Conservation (phyloP, 345 rosid genomes). For the Dipteronia dyeriana region DNA sequence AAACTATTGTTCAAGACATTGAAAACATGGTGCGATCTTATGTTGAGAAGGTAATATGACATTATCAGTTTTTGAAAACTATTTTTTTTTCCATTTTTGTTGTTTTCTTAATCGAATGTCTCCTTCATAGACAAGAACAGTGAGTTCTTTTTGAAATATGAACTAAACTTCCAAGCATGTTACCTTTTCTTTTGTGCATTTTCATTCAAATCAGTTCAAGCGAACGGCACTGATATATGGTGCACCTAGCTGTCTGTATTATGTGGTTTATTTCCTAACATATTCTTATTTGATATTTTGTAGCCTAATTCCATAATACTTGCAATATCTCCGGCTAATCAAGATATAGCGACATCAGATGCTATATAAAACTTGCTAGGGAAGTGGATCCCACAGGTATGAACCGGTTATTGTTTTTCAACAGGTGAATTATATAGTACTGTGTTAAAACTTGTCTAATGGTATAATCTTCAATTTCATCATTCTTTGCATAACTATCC, state of each 20-base stretch:
- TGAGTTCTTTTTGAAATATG: not conserved
- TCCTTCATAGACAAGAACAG: not conserved
- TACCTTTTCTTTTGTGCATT: not conserved
- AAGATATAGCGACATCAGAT: constrained; percentile 96
- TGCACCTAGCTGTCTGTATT: not conserved
- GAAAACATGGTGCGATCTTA: constrained; percentile 89
- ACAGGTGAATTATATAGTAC: not conserved
- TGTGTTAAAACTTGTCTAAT: not conserved
- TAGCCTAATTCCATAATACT: constrained; percentile 90
- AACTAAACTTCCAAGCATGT: not conserved
- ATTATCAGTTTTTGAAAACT: not conserved
- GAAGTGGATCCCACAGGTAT: constrained; percentile 94
- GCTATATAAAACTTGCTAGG: constrained; percentile 83
- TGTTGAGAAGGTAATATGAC: constrained; percentile 75
- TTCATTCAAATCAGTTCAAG: not conserved
- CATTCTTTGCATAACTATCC: constrained; percentile 10
- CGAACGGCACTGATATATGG: not conserved
- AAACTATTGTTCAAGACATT: constrained; percentile 77
- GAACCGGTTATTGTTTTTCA: constrained; percentile 13
- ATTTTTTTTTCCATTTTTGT: not conserved
- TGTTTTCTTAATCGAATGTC: not conserved
- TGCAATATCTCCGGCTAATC: constrained; percentile 97
- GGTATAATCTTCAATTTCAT: not conserved
- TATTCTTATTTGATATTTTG: constrained; percentile 19
- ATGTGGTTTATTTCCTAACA: constrained; percentile 5